Evolutionary conservation across 176 grass and related monocot species (phyloP), one percentile per base, ranked within the genome.

Genomic region (Bolboschoenus planiculmis): DNA sequence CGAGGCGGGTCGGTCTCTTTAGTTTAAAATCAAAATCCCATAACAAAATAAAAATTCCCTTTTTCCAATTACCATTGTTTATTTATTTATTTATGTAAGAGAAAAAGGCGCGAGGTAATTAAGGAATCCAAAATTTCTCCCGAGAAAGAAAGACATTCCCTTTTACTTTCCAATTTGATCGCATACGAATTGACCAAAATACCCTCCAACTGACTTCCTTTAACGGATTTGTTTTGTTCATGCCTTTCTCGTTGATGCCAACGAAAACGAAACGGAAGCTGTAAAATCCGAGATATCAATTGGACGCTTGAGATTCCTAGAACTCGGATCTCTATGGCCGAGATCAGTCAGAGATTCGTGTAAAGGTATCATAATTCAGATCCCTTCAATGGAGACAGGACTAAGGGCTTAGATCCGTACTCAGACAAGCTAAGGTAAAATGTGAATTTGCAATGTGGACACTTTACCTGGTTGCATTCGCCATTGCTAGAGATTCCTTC

Each of bases 391-490:
- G 34, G 6, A 0, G 13, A 48, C 50, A 7, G 57, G 34, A 47
- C 29, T 18, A 71, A 2, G 1, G 54, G 84, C 34, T 57, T 21
- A 65, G 78, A 55, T 58, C n/a, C 24, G 34, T 55, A 62, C 5
- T 39, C 51, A 77, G 24, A 31, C 23, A 18, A 50, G 31, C 21
- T 72, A 67, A 63, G 37, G 9, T 33, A 67, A 39, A 53, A 43
- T n/a, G 81, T 16, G n/a, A 65, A 11, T 75, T 7, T 15, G 40
- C 46, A 83, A 35, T 70, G 61, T 63, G 23, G 6, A 14, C n/a
- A 47, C 4, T 74, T 48, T 72, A 82, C 80, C 80, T 82, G 80
- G 58, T 82, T 48, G 20, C 56, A 20, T 82, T 82, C 80, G 80
- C 33, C 58, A 82, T 66, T 59, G 82, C 36, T 5, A 35, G 39